Conservation (phyloP, 2,329 filamentous ascomycete genomes). For the Periconia sp. region DNA sequence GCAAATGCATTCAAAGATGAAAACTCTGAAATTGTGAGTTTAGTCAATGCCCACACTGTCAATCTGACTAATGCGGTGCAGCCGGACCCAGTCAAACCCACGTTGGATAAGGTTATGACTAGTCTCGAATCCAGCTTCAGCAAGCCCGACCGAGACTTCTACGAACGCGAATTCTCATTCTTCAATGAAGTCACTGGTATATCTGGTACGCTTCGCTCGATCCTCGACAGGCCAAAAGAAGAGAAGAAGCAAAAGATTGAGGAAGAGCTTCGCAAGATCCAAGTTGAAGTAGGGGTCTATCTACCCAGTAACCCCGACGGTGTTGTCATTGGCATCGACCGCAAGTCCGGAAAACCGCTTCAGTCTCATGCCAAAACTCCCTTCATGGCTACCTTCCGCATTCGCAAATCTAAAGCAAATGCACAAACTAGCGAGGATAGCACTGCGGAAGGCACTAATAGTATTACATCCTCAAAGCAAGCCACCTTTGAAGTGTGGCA, state of each 20-base stretch:
- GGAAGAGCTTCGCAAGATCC: conserved; percentile 95
- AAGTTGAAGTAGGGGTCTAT: conserved; percentile 96
- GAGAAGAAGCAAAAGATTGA: conserved; percentile 99
- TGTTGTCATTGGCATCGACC: conserved; percentile 95
- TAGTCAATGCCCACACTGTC: not conserved
- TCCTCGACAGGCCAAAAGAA: conserved; percentile 88
- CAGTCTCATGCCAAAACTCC: conserved; percentile 98
- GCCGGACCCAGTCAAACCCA: conserved; percentile 92
- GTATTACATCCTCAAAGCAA: conserved; percentile 33
- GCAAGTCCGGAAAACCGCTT: conserved; percentile 95
- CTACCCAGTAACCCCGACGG: conserved; percentile 96
- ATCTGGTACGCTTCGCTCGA: conserved; percentile 92
- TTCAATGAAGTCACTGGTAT: conserved; percentile 96
- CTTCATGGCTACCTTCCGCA: conserved; percentile 98
- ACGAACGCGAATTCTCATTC: conserved; percentile 95
- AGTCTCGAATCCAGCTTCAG: conserved; percentile 86
- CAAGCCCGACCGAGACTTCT: conserved; percentile 79
- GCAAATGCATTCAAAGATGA: conserved; percentile 98
- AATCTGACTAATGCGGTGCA: conserved; percentile 38
- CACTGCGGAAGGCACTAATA: conserved; percentile 35
- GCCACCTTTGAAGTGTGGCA: conserved; percentile 95
- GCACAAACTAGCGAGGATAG: conserved; percentile 31
- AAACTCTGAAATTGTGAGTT: conserved; percentile 77
- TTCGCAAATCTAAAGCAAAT: conserved; percentile 75
- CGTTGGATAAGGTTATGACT: conserved; percentile 85